A percentile compares a stretch with the other conserved stretches of the same genome.
Conservation (phyloP, 1,284 basidiomycete species). For the Hortiboletus rubellus region DNA sequence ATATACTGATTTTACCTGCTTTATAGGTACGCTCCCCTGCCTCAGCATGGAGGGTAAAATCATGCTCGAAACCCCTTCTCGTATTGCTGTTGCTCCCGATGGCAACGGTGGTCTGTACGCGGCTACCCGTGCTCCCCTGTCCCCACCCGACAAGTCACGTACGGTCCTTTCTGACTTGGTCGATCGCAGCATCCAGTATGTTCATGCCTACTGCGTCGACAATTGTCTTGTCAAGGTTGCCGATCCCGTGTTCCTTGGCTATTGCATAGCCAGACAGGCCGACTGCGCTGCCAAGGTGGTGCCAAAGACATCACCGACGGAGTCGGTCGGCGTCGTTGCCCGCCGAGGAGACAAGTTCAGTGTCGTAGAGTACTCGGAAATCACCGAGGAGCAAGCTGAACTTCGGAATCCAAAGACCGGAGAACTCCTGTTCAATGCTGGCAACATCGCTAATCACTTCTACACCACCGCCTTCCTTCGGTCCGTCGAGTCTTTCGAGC, state of each 20-base stretch:
- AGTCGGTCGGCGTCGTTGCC: slow-evolving; percentile 95
- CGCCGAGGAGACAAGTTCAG: slow-evolving; percentile 79
- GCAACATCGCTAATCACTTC: slow-evolving; percentile 98
- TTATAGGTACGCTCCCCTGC: slow-evolving; percentile 89
- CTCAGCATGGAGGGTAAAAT: slow-evolving; percentile 94
- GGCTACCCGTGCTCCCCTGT: slow-evolving; percentile 81
- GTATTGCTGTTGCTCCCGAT: slow-evolving; percentile 91
- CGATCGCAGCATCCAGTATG: slow-evolving; percentile 78
- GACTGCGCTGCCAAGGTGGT: slow-evolving; percentile 97
- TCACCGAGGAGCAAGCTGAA: slow-evolving; percentile 85
- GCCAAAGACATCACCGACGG: slow-evolving; percentile 82
- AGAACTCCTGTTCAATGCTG: slow-evolving; percentile 89
- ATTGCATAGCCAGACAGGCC: slow-evolving; percentile 82
- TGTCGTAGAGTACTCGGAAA: slow-evolving; percentile 98
- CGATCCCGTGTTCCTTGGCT: slow-evolving; percentile 96
- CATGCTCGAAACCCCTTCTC: slow-evolving; percentile 77
- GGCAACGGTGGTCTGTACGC: slow-evolving; percentile 98
- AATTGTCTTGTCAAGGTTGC: slow-evolving; percentile 98
- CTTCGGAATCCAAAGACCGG: slow-evolving; percentile 67
- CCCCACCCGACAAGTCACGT: slow-evolving; percentile 54
- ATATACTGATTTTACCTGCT: slow-evolving; percentile 6
- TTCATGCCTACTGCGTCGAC: slow-evolving; percentile 98
- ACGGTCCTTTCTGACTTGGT: slow-evolving; percentile 87
- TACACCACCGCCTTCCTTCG: slow-evolving; percentile 91
- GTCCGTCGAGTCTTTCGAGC: slow-evolving; percentile 80